Evolutionary conservation across 805 yeast genomes (phyloP).

Genomic region (Middelhovenomyces tepae): DNA sequence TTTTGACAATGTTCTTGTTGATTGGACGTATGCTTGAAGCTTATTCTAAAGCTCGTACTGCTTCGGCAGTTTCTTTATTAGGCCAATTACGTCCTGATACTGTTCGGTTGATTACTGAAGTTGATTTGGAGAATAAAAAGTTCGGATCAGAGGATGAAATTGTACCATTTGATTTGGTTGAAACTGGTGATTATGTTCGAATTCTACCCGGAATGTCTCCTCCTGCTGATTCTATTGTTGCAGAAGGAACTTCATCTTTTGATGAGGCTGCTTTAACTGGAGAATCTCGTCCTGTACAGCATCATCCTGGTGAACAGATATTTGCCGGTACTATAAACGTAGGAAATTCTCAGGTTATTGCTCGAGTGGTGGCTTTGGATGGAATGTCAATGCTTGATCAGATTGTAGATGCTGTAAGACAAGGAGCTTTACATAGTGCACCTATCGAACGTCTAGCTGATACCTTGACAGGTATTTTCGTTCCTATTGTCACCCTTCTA

Average conservation of each 20-base stretch:
- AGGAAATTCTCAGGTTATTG: constrained; percentile 47
- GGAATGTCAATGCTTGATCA: constrained; percentile 63
- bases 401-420: constrained; percentile 59
- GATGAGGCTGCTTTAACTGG: constrained; percentile 92
- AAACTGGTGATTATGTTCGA: constrained; percentile 75
- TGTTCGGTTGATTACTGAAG: constrained; percentile 37
- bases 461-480: constrained; percentile 58
- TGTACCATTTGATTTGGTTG: constrained; percentile 38
- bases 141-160: constrained; percentile 10
- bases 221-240: constrained; percentile 73
- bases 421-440: constrained; percentile 64
- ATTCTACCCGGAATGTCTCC: constrained; percentile 32
- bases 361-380: constrained; percentile 47
- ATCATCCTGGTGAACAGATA: constrained; percentile 52
- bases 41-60: constrained; percentile 56
- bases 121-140: constrained; percentile 12
- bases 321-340: constrained; percentile 65
- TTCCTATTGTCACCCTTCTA: constrained; percentile 53
- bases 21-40: constrained; percentile 65
- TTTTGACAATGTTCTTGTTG: constrained; percentile 59
- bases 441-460: constrained; percentile 70
- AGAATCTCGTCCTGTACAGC: constrained; percentile 55
- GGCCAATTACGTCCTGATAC: constrained; percentile 41
- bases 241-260: constrained; percentile 66
- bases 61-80: constrained; percentile 51